These are phyloP conservation scores for Populus pruinosa DNA, from an alignment of 345 rosid genomes.

Conservation along the genomic window DNA sequence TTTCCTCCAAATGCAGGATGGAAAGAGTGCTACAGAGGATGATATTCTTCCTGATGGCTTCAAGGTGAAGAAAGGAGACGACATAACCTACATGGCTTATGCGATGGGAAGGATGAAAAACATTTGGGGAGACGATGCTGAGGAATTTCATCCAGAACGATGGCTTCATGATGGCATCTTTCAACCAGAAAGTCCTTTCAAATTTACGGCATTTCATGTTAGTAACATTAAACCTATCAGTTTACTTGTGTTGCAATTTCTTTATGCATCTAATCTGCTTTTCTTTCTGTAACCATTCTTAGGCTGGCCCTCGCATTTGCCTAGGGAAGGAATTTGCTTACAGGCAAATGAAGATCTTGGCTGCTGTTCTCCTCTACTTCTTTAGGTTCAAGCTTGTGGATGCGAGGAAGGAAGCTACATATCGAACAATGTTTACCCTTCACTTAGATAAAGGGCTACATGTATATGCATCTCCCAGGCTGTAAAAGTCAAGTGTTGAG, in stretches of 20 bases:
- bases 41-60: constrained; percentile 42
- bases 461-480: constrained; percentile 24
- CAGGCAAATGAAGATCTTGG: constrained; percentile 41
- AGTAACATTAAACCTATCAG: background rate
- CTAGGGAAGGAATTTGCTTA: constrained; percentile 45
- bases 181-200: constrained; percentile 35
- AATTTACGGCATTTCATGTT: constrained; percentile 42
- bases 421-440: constrained; percentile 42
- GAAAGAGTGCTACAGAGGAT: constrained; percentile 30
- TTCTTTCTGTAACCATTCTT: background rate
- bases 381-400: constrained; percentile 34
- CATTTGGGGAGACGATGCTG: constrained; percentile 41
- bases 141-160: constrained; percentile 36
- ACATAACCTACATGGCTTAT: constrained; percentile 23
- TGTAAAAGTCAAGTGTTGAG: background rate
- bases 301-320: constrained; percentile 46
- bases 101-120: constrained; percentile 44
- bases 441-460: constrained; percentile 43
- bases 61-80: constrained; percentile 35
- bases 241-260: background rate
- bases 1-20: constrained; percentile 21
- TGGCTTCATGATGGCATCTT: constrained; percentile 38
- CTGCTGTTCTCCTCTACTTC: constrained; percentile 28
- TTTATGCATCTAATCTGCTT: background rate
- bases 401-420: constrained; percentile 24